These are phyloP conservation scores for Scedosporium minutisporum DNA, from an alignment of 2,329 filamentous ascomycete genomes.

Conservation along the genomic window DNA sequence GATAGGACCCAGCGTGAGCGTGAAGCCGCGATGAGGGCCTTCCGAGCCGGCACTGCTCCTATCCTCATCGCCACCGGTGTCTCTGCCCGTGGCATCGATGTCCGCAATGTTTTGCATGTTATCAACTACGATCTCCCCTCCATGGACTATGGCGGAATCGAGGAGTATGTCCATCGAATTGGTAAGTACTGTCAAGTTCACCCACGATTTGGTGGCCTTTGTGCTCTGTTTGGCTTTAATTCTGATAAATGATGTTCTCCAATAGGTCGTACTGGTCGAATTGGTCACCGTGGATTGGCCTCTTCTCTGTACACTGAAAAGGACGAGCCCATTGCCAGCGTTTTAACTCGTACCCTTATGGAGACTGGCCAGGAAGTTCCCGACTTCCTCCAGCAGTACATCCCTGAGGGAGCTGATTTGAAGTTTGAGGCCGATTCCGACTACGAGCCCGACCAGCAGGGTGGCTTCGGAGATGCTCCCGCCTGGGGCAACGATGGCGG, in stretches of 20 bases:
- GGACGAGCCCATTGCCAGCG: conserved; percentile 62
- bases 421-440: conserved; percentile 48
- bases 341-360: conserved; percentile 70
- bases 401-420: conserved; percentile 43
- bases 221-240: too few relatives aligned
- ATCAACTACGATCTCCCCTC: conserved; percentile 88
- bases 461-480: conserved; percentile 61
- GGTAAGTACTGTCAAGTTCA: conserved; percentile 41
- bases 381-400: conserved; percentile 62
- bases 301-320: conserved; percentile 80
- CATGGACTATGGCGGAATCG: conserved; percentile 69
- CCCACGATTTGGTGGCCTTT: background rate
- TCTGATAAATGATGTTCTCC: conserved; percentile 1
- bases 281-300: conserved; percentile 76
- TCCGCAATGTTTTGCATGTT: conserved; percentile 78
- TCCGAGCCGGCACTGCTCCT: conserved; percentile 64
- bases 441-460: conserved; percentile 28
- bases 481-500: conserved; percentile 41
- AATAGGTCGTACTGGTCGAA: conserved; percentile 80
- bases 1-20: conserved; percentile 85
- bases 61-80: conserved; percentile 83
- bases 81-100: conserved; percentile 79
- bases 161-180: conserved; percentile 91
- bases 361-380: conserved; percentile 73
- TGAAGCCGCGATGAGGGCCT: conserved; percentile 81